Percentiles rank a stretch among this genome's conserved stretches.
phyloP scores from a whole-genome alignment of 1,139 yeast species.

The Protomyces arabidopsidicola region DNA sequence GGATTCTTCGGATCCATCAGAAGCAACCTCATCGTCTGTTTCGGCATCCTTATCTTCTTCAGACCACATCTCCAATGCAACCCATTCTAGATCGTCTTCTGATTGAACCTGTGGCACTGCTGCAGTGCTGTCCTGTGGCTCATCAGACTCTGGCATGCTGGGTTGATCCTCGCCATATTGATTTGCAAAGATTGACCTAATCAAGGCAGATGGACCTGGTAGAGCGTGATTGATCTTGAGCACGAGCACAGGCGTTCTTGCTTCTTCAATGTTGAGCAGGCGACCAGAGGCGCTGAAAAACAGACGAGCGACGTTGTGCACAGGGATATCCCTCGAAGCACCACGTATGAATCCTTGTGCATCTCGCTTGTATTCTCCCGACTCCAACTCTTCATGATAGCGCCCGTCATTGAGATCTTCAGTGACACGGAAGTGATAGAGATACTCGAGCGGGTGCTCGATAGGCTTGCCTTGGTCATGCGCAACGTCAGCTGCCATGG shows the following conservation, averaged over 20 bases:
- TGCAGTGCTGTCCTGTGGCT: slow-evolving; percentile 29
- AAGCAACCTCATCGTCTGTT: slow-evolving; percentile 32
- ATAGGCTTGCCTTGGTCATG: slow-evolving; percentile 4
- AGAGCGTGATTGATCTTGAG: slow-evolving; percentile 47
- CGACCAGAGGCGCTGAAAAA: slow-evolving; percentile 73
- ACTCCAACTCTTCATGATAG: slow-evolving; percentile 58
- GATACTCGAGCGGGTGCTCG: slow-evolving; percentile 36
- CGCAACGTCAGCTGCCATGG: slow-evolving; percentile 15
- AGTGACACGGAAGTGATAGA: slow-evolving; percentile 48
- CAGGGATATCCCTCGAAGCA: slow-evolving; percentile 40
- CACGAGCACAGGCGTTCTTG: slow-evolving; percentile 65
- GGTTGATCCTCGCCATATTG: slow-evolving; percentile 34
- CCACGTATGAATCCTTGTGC: slow-evolving; percentile 37
- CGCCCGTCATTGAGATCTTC: slow-evolving; percentile 71
- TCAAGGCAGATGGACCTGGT: slow-evolving; percentile 29
- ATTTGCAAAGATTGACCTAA: slow-evolving; percentile 19
- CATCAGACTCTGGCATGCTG: slow-evolving; percentile 34
- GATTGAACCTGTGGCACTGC: neutral
- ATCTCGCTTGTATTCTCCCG: slow-evolving; percentile 36
- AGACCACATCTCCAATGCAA: slow-evolving; percentile 50
- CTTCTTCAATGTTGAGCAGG: slow-evolving; percentile 59
- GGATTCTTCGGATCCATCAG: neutral
- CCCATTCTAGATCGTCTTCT: slow-evolving; percentile 43
- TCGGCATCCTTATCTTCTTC: slow-evolving; percentile 38
- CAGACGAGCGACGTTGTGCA: slow-evolving; percentile 44